phyloP scores from a whole-genome alignment of 176 grass and related monocot genomes.

The Dendrocalamus sinicus region DNA sequence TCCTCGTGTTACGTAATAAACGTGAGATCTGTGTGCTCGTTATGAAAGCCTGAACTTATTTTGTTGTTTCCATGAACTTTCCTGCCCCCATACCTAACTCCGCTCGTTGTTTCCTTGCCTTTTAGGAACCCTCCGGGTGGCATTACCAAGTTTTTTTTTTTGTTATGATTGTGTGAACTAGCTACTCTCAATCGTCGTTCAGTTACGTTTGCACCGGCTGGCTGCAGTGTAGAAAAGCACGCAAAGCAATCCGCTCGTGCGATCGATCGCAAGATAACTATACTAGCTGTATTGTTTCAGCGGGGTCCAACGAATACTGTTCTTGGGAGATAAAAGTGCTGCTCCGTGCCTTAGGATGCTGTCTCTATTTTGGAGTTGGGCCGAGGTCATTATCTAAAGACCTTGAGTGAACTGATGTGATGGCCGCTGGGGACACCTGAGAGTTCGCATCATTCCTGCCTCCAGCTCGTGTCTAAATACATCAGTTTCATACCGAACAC shows the following conservation, averaged over 20 bases:
- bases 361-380: neutral
- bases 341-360: neutral
- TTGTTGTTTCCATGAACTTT: neutral
- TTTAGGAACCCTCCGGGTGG: neutral
- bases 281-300: neutral
- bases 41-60: neutral
- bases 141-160: neutral
- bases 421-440: neutral
- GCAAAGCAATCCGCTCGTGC: neutral
- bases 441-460: neutral
- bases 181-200: slow-evolving; percentile 3
- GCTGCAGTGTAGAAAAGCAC: neutral
- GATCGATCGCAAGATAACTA: neutral
- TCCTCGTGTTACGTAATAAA: neutral
- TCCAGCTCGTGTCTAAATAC: neutral
- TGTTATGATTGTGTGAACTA: neutral
- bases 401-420: slow-evolving; percentile 27
- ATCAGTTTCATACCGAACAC: neutral
- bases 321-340: neutral
- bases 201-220: neutral
- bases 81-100: slow-evolving; percentile 1
- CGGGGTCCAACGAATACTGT: neutral
- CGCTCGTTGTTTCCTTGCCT: neutral
- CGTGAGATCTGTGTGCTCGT: neutral
- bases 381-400: neutral